Evolutionary conservation across 2,329 filamentous ascomycete species (phyloP).

Genomic region (Chaetomium sp.): DNA sequence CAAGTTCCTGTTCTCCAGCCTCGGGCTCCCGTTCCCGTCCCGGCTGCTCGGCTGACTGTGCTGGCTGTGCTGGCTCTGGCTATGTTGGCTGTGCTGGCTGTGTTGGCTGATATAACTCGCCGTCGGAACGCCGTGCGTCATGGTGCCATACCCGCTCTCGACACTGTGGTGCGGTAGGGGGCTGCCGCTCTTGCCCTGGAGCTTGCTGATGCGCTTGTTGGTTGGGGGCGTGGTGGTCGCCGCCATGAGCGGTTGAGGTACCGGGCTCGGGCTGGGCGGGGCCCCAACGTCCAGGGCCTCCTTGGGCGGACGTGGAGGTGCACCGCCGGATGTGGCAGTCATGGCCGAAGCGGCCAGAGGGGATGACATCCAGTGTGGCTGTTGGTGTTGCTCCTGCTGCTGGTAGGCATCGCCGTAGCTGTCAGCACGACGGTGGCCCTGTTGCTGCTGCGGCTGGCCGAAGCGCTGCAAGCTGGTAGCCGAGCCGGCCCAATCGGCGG

Average conservation of each 20-base stretch:
- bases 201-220: conserved; percentile 42
- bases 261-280: conserved; percentile 20
- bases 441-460: conserved; percentile 33
- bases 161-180: conserved; percentile 51
- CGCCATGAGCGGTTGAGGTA: conserved; percentile 21
- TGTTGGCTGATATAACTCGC: conserved; percentile 37
- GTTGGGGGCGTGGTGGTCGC: conserved; percentile 42
- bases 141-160: conserved; percentile 48
- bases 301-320: conserved; percentile 55
- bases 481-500: conserved; percentile 57
- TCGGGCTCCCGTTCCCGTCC: conserved; percentile 37
- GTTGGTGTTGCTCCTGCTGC: conserved; percentile 26
- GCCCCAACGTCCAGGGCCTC: conserved; percentile 44
- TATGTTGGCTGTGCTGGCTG: too few relatives aligned
- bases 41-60: not conserved
- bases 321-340: conserved; percentile 23
- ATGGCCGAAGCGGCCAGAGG: conserved; percentile 27
- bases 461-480: conserved; percentile 52
- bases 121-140: conserved; percentile 31
- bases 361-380: conserved; percentile 43
- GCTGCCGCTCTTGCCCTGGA: conserved; percentile 42
- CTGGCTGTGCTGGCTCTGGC: conserved; percentile 12
- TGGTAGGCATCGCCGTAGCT: conserved; percentile 36
- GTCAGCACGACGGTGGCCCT: conserved; percentile 33
- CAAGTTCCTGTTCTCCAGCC: conserved; percentile 51